Conservation (phyloP, 2,329 filamentous ascomycete genomes). For the Colletotrichum liriopes region DNA sequence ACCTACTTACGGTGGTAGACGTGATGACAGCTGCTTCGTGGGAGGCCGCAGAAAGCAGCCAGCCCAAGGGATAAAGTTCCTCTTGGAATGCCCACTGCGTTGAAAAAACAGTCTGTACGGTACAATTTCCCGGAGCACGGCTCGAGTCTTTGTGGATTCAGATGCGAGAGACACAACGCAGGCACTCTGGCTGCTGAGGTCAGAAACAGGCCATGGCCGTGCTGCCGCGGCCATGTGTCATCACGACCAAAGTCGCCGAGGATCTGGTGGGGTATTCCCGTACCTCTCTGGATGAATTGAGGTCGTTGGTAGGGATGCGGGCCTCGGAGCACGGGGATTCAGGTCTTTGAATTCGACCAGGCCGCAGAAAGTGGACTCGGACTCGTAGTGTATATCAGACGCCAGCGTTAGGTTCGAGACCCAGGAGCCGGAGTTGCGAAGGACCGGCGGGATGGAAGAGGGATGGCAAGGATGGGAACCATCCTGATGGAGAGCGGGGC, state of each 20-base stretch:
- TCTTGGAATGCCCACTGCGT: not conserved
- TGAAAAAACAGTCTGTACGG: not conserved
- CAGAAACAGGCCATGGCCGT: constrained; percentile 26
- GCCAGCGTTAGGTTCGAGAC: not conserved
- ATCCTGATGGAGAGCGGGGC: constrained; percentile 1
- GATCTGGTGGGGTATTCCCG: constrained; percentile 30
- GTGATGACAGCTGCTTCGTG: constrained; percentile 11
- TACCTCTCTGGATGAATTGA: not conserved
- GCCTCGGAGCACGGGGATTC: constrained; percentile 3
- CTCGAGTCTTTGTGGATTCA: not conserved
- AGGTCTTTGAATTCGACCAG: constrained; percentile 2
- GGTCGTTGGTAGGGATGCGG: not conserved
- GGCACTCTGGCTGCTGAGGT: constrained; percentile 17
- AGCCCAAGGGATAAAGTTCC: not conserved
- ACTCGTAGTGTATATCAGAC: constrained; percentile 14
- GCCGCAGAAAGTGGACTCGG: not conserved
- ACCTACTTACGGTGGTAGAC: not conserved
- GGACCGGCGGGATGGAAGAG: constrained; percentile 1
- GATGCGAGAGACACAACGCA: constrained; percentile 1
- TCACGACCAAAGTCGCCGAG: constrained; percentile 14
- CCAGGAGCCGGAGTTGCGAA: not conserved
- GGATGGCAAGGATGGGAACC: not conserved
- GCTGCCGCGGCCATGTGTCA: constrained; percentile 23
- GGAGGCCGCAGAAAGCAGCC: not conserved
- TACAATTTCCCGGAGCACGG: no score